Conservation (phyloP, 2,329 filamentous ascomycete species). For the Monosporascus sp. region DNA sequence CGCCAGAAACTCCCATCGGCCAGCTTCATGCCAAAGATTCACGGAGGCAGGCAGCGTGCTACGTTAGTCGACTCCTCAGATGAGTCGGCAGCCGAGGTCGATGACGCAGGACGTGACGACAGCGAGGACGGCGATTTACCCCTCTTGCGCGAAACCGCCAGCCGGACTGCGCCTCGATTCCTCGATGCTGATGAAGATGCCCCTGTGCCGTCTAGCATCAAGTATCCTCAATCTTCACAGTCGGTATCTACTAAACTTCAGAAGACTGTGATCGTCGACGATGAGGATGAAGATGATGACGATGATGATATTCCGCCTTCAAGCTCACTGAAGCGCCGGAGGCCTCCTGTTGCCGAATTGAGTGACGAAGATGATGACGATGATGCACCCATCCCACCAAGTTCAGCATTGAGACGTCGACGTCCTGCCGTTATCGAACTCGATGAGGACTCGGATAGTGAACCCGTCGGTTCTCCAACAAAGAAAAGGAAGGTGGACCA, state of each 20-base stretch:
- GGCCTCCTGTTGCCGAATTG: not conserved
- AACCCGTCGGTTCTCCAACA: slow-evolving; percentile 18
- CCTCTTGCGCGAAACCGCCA: slow-evolving; percentile 6
- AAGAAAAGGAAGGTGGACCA: slow-evolving; percentile 23
- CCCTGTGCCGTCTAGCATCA: slow-evolving; percentile 1
- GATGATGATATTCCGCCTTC: slow-evolving; percentile 2
- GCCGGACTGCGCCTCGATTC: not conserved
- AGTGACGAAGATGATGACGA: slow-evolving; percentile 8
- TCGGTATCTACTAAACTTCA: slow-evolving; percentile 24
- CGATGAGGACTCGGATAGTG: slow-evolving; percentile 18
- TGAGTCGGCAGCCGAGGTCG: slow-evolving; percentile 19
- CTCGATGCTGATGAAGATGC: slow-evolving; percentile 6
- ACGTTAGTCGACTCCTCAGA: slow-evolving; percentile 17
- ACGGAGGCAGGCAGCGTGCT: slow-evolving; percentile 4
- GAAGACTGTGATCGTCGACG: slow-evolving; percentile 18
- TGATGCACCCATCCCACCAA: slow-evolving; percentile 7
- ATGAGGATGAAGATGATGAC: slow-evolving; percentile 11
- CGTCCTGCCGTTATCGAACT: slow-evolving; percentile 14
- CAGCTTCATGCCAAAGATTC: slow-evolving; percentile 23
- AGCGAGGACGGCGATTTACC: slow-evolving; percentile 15
- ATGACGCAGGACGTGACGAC: slow-evolving; percentile 14
- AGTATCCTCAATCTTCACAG: slow-evolving; percentile 21
- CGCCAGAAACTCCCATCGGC: slow-evolving; percentile 8
- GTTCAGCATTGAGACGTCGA: slow-evolving; percentile 7
- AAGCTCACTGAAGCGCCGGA: not conserved